Percentiles rank a stretch among this genome's conserved stretches.
These are phyloP conservation scores for Cladophialophora carrionii DNA, from an alignment of 2,329 filamentous ascomycete genomes.

Conservation along the genomic window DNA sequence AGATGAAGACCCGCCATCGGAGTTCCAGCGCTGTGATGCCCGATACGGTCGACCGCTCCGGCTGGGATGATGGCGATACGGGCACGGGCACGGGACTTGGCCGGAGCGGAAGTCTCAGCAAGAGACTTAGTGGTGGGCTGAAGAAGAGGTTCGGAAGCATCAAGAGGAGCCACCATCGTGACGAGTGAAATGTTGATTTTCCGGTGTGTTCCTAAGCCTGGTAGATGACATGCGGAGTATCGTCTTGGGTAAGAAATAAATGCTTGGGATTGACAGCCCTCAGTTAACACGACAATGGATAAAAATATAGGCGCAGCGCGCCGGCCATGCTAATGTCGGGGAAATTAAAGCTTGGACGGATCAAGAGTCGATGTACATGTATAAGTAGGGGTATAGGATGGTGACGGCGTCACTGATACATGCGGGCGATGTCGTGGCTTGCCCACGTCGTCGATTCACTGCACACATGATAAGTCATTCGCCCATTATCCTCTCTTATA, in stretches of 20 bases:
- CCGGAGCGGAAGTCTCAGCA: slow-evolving; percentile 35
- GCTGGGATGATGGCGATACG: slow-evolving; percentile 27
- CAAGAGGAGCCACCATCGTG: slow-evolving; percentile 29
- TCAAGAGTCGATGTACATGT: background rate
- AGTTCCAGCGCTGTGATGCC: slow-evolving; percentile 21
- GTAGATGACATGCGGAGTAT: background rate
- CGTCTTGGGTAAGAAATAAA: background rate
- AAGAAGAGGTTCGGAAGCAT: slow-evolving; percentile 38
- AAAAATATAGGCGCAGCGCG: background rate
- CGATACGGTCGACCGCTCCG: slow-evolving; percentile 11
- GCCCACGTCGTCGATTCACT: background rate
- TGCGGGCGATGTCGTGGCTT: background rate
- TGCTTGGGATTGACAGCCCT: background rate
- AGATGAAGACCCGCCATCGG: slow-evolving; percentile 32
- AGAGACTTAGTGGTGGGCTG: slow-evolving; percentile 34
- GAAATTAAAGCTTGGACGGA: background rate
- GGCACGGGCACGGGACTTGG: slow-evolving; percentile 13
- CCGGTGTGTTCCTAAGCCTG: background rate
- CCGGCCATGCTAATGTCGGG: background rate
- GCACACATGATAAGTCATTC: background rate
- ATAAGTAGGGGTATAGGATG: background rate
- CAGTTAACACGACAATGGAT: background rate
- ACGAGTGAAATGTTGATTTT: background rate
- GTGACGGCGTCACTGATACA: background rate
- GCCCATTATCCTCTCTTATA: too few species aligned